phyloP scores from a whole-genome alignment of 1,139 yeast species.

The Kodamaea derodonti region DNA sequence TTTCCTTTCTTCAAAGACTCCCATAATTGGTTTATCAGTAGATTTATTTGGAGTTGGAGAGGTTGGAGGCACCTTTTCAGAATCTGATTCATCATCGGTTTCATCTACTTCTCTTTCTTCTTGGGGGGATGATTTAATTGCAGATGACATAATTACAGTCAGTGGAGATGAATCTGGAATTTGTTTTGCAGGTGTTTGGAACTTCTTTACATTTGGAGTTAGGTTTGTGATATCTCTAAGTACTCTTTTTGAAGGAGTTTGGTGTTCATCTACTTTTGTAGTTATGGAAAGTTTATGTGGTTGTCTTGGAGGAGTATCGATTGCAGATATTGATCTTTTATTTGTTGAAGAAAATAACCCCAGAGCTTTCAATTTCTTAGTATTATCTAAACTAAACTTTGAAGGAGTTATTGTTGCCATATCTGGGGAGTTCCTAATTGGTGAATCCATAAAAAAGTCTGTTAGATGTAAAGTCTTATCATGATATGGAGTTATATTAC shows the following conservation, averaged over 20 bases:
- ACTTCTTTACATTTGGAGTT: constrained; percentile 21
- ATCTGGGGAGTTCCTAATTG: constrained; percentile 33
- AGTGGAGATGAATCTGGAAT: constrained; percentile 21
- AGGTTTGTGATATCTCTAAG: constrained; percentile 27
- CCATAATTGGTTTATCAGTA: constrained; percentile 34
- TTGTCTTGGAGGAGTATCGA: constrained; percentile 42
- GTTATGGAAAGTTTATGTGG: constrained; percentile 32
- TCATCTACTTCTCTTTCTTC: constrained; percentile 6
- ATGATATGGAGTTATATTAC: constrained; percentile 40
- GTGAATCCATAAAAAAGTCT: constrained; percentile 46
- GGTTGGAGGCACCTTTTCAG: constrained; percentile 18
- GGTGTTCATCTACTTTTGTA: constrained; percentile 16
- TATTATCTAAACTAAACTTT: constrained; percentile 28
- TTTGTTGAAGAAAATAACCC: constrained; percentile 19
- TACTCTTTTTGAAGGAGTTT: constrained; percentile 31
- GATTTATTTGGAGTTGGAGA: constrained; percentile 43
- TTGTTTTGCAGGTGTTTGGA: constrained; percentile 19
- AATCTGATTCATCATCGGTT: constrained; percentile 4
- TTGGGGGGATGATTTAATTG: constrained; percentile 10
- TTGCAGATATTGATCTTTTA: constrained; percentile 35
- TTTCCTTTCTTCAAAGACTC: constrained; percentile 37
- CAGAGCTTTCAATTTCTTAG: constrained; percentile 3
- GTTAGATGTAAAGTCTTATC: constrained; percentile 41
- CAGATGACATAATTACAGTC: constrained; percentile 20
- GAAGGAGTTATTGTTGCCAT: constrained; percentile 44